These are phyloP conservation scores for Neurospora sp. DNA, from an alignment of 495 filamentous ascomycete species.

Conservation along the genomic window DNA sequence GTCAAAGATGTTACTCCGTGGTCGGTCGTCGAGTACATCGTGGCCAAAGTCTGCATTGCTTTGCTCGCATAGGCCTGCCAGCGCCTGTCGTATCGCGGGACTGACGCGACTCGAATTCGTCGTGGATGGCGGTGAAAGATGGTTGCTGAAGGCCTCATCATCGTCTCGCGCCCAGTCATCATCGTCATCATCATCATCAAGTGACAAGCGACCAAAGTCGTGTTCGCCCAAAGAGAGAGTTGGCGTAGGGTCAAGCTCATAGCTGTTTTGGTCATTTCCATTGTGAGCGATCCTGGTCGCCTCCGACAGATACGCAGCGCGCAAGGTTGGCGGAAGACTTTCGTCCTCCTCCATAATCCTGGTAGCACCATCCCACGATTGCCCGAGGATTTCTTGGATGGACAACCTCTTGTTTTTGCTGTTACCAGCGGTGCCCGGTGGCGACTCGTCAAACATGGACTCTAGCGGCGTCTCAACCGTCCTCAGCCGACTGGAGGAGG, in stretches of 20 bases:
- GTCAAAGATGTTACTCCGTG: constrained; percentile 64
- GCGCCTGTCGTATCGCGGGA: constrained; percentile 32
- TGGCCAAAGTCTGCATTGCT: constrained; percentile 19
- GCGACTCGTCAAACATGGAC: constrained; percentile 76
- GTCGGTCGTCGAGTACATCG: constrained; percentile 33
- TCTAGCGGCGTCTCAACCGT: constrained; percentile 58
- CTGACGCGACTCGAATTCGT: constrained; percentile 37
- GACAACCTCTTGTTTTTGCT: constrained; percentile 48
- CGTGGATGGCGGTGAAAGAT: constrained; percentile 45
- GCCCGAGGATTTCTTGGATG: constrained; percentile 43
- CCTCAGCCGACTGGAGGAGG: constrained; percentile 46
- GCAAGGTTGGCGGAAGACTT: constrained; percentile 46
- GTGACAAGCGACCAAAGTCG: constrained; percentile 37
- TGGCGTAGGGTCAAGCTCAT: constrained; percentile 10
- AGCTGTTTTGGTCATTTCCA: constrained; percentile 5
- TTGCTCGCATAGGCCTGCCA: constrained; percentile 34
- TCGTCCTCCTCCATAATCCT: constrained; percentile 61
- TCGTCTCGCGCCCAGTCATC: constrained; percentile 52
- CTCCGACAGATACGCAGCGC: constrained; percentile 17
- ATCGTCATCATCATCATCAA: constrained; percentile 55
- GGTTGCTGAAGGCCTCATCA: constrained; percentile 39
- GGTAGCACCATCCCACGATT: constrained; percentile 38
- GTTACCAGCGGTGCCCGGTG: constrained; percentile 40
- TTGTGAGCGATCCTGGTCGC: constrained; percentile 9
- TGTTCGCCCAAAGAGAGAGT: constrained; percentile 13